A percentile compares a stretch with the other conserved stretches of the same genome.
Evolutionary conservation across 2,329 filamentous ascomycete species (phyloP).

Genomic region (Exutisphaerella laricina): DNA sequence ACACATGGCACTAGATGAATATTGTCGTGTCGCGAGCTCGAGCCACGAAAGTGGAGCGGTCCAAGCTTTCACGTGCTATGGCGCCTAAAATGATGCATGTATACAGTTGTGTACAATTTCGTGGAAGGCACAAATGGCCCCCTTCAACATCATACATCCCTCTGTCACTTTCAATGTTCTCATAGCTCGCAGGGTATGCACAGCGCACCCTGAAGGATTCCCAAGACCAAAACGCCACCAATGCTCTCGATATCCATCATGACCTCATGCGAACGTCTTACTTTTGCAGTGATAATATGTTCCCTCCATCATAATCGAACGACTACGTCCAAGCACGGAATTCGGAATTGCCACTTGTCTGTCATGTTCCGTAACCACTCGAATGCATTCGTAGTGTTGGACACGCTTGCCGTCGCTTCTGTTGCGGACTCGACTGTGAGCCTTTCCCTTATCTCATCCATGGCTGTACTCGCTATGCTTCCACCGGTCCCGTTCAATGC

Average conservation of each 20-base stretch:
- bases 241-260: conserved; percentile 6
- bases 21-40: too few species aligned
- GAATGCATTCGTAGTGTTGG: conserved; percentile 59
- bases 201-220: not conserved
- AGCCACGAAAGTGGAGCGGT: too few species aligned
- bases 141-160: too few species aligned
- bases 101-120: too few species aligned
- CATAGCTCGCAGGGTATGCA: not conserved
- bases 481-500: conserved; percentile 64
- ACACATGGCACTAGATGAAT: too few species aligned
- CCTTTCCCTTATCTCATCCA: conserved; percentile 53
- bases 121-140: too few species aligned
- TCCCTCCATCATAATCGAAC: conserved; percentile 46
- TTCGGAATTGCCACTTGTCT: conserved; percentile 78
- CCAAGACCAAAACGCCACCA: conserved; percentile 2
- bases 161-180: not conserved
- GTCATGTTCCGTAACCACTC: conserved; percentile 82
- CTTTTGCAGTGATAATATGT: too few species aligned
- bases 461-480: conserved; percentile 60
- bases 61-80: too few species aligned
- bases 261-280: too few species aligned
- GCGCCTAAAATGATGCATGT: too few species aligned
- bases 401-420: conserved; percentile 14
- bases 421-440: conserved; percentile 40
- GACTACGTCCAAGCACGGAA: conserved; percentile 86